These are phyloP conservation scores for Pseudogymnoascus sp. DNA, from an alignment of 2,329 filamentous ascomycete species.

Conservation along the genomic window DNA sequence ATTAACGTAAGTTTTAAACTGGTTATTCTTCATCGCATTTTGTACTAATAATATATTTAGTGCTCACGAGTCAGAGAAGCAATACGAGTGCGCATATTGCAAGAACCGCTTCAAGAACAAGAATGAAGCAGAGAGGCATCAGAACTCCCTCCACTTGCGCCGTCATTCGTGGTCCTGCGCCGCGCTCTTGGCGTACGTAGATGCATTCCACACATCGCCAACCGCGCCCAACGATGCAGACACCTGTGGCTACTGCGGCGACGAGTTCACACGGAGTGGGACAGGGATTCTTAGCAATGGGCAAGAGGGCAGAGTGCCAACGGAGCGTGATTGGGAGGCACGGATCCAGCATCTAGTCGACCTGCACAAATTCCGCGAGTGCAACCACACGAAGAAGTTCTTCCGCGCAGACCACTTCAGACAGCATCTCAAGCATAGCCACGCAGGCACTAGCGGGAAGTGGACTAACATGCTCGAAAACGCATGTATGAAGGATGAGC, in stretches of 20 bases:
- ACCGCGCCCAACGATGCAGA: constrained; percentile 60
- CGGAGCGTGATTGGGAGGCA: constrained; percentile 80
- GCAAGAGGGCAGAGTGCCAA: constrained; percentile 40
- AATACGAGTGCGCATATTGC: constrained; percentile 89
- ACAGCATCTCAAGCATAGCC: constrained; percentile 95
- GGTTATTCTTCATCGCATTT: neutral
- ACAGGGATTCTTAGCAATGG: constrained; percentile 35
- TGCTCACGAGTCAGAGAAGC: constrained; percentile 86
- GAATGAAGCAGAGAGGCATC: constrained; percentile 92
- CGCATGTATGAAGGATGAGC: constrained; percentile 88
- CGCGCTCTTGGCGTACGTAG: constrained; percentile 66
- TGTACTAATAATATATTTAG: constrained; percentile 40
- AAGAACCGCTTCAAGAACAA: constrained; percentile 98
- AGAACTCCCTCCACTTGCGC: constrained; percentile 87
- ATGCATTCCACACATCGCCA: constrained; percentile 79
- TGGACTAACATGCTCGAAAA: constrained; percentile 99
- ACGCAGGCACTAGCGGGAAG: constrained; percentile 90
- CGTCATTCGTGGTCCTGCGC: constrained; percentile 97
- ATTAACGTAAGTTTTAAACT: constrained; percentile 56
- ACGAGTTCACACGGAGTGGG: constrained; percentile 59
- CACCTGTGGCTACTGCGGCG: constrained; percentile 89
- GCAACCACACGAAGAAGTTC: constrained; percentile 97
- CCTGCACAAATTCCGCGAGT: constrained; percentile 94
- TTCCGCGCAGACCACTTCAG: constrained; percentile 96
- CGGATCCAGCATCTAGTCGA: constrained; percentile 81